Percentiles rank a stretch among this genome's conserved stretches.
Conservation (phyloP, 164 flowering plant genomes). For the Warburgia ugandensis region DNA sequence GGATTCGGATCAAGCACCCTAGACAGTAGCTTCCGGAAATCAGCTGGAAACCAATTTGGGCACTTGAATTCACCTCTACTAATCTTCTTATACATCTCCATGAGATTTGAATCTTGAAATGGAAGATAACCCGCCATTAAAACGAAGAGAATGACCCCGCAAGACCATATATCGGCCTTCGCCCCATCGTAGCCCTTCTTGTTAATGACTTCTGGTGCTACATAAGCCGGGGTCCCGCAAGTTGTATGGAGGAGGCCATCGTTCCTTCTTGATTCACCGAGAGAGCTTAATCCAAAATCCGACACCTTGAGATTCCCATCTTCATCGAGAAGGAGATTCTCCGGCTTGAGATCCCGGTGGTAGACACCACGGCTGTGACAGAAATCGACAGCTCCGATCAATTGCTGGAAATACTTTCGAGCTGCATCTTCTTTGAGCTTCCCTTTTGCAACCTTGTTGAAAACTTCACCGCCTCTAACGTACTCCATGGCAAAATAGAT, state of each 20-base stretch:
- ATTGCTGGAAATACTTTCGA: slow-evolving; percentile 25
- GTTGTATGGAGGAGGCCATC: slow-evolving; percentile 33
- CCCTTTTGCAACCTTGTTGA: slow-evolving; percentile 25
- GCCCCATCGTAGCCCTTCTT: too few relatives aligned
- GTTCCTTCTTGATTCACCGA: slow-evolving; percentile 11
- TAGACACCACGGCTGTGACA: slow-evolving; percentile 33
- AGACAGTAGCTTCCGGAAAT: slow-evolving; percentile 20
- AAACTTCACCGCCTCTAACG: slow-evolving; percentile 28
- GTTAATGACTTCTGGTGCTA: too few relatives aligned
- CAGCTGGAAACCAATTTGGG: slow-evolving; percentile 25
- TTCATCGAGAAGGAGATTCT: slow-evolving; percentile 31
- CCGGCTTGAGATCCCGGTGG: too few relatives aligned
- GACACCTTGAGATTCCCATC: slow-evolving; percentile 24
- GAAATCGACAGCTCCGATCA: slow-evolving; percentile 23
- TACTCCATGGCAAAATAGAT: slow-evolving; percentile 28
- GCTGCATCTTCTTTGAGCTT: slow-evolving; percentile 24
- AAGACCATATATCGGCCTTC: too few relatives aligned
- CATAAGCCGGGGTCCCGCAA: slow-evolving; percentile 33
- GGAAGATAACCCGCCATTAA: too few relatives aligned
- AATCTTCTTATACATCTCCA: slow-evolving; percentile 35
- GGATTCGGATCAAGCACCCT: slow-evolving; percentile 27
- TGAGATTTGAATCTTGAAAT: slow-evolving; percentile 25
- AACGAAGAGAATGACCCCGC: too few relatives aligned
- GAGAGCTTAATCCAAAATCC: slow-evolving; percentile 28
- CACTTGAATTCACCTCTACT: slow-evolving; percentile 24